Base-by-base conservation (phyloP, 1,284 basidiomycete genomes). In the Macrocybe sp. region DNA sequence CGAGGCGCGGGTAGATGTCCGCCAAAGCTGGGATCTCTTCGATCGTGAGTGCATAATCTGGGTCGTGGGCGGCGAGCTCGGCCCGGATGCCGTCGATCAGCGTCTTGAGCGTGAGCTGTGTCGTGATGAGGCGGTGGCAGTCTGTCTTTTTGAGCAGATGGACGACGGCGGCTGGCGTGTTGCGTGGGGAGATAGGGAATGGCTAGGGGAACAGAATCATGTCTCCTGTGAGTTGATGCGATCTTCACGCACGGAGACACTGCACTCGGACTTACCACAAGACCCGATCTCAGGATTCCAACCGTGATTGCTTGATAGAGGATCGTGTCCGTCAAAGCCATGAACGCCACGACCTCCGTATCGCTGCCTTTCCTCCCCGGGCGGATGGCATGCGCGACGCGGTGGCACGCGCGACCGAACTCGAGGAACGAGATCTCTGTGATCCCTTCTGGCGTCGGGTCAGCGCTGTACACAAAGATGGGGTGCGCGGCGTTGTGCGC, bases 111-210 rank as follows among this genome's bases (percentile, higher is more conserved):
- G 62, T 63, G 9, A 51, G 47, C 2, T 52, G 52, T 0, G 67
- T 69, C 1, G 60, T 57, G 6, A 72, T 50, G 22, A 73, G 6
- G 8, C 64, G 63, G 39, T 56, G 60, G 10, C 61, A 64, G 1
- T 51, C 51, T 0, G 60, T 62, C 48, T 59, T 64, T 44, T 48
- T 52, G 42, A 72, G 51, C 48, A 72, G 56, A 44, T 68, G 57
- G 2, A 51, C 47, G 4, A 70, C 52, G 0, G 68, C 67, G 3
- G 63, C 57, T 0, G 64, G 43, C 1, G 69, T 64, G 44, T 69
- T 70, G 2, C 68, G 63, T 3, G 62, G 65, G 0, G 71, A 70
- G 43, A 72, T 67, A 0, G 59, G 62, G 43, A 64, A 60, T 2
- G 60, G 63, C 62, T 64, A 30, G 6, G 39, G 28, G n/a, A 14